Evolutionary conservation across 164 flowering plant species (phyloP), one percentile per base, ranked within the genome.

Genomic region (Macadamia tetraphylla): DNA sequence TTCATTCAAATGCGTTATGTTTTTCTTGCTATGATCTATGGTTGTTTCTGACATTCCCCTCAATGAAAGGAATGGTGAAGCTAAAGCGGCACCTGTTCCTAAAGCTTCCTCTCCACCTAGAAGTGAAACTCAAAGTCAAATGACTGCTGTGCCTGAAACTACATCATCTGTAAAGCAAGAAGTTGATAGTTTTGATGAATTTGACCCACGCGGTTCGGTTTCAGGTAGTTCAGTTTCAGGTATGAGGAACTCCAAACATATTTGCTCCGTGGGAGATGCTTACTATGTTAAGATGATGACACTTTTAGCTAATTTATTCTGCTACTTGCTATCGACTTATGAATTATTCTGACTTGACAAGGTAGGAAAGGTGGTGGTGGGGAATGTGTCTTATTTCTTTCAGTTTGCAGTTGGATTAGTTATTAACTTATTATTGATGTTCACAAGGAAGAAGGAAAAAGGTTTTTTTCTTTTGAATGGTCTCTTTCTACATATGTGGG

Each of bases 191-290:
- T 81, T 76, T 83, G 96, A 91, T 81, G 99, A 91, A 71, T 95
- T 95, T 82, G 98, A 92, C 75, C 98, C 98, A 6, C 96, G 96
- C 31, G 81, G 84, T 76, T 59, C 93, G 52, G 63, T 75, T 78
- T 64, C 92, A 23, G 23, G 23, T 78, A 96, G 98, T 92, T 14
- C n/a, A 12, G 57, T 53, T 77, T 64, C 92, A 79, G 97, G 98
- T 90, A 80, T 12, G 6, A 35, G 23, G 9, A 70, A 40, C 35
- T 70, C 6, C 46, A 35, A 23, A 23, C 23, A 43, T 66, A 2
- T 40, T 60, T 15, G 8, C 14, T 14, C 48, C 17, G 32, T 23
- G 43, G 43, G 18, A 2, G 9, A 48, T 43, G 32, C 30, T 6
- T 23, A 42, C 48, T 6, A n/a, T 40, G 30, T 8, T 46, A 23